Conservation (phyloP, 2,329 filamentous ascomycete genomes). For the Colletotrichum sojae region DNA sequence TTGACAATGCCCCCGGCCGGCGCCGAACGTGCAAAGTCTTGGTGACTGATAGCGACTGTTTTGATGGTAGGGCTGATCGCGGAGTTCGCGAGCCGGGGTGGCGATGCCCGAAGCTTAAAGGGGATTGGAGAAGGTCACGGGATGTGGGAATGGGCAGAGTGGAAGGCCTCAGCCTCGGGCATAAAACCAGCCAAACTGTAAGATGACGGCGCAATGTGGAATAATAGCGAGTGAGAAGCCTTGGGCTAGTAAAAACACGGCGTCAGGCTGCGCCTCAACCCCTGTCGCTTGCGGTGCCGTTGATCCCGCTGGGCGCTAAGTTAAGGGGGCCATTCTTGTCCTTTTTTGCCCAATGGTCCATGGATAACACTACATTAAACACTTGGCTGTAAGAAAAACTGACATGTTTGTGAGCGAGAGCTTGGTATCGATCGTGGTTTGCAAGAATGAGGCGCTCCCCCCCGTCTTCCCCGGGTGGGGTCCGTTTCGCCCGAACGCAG, state of each 20-base stretch:
- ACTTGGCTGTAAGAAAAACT: not conserved
- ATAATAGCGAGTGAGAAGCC: no score
- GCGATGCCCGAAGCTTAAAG: no score
- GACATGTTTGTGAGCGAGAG: not conserved
- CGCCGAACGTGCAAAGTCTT: no score
- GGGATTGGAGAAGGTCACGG: no score
- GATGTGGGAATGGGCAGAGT: no score
- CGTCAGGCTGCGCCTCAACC: slow-evolving; percentile 7
- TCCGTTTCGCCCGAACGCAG: slow-evolving; percentile 13
- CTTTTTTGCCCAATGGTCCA: slow-evolving; percentile 11
- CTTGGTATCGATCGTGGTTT: not conserved
- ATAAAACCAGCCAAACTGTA: no score
- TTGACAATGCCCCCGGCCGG: no score
- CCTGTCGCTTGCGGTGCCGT: not conserved
- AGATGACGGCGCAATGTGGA: no score
- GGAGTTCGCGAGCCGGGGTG: no score
- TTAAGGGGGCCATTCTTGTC: no score
- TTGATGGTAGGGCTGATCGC: no score
- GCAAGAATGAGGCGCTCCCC: not conserved
- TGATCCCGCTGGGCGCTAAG: not conserved
- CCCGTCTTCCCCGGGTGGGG: not conserved
- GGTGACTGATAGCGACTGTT: no score
- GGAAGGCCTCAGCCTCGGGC: not conserved
- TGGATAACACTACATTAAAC: not conserved
- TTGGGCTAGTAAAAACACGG: not conserved